Evolutionary conservation across 2,329 filamentous ascomycete genomes (phyloP), one percentile per base, ranked within the genome.

Genomic region (Xylariaceae sp.): DNA sequence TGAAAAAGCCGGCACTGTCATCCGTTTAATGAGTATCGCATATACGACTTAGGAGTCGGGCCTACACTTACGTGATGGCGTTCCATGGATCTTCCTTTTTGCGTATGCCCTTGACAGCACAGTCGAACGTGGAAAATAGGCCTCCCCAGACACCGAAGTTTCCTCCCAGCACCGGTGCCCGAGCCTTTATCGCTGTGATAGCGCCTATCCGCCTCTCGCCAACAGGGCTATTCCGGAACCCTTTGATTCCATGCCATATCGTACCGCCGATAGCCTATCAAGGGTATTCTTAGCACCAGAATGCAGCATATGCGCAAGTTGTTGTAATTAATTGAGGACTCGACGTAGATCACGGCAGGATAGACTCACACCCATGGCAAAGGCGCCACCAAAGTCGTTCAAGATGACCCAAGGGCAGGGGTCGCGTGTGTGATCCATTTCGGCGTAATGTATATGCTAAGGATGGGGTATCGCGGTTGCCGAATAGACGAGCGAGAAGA

Each of bases 21-120:
- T 12, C 34, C 34, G 18, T 30, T 54, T 5, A 53, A 26, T 40
- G 32, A 19, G 22, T 15, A 30, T 32, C 12, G 18, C 6, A 36
- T 19, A 37, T 21, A n/a, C 13, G 5, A 10, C 5, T 3, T 18
- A 34, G 21, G 16, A 32, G 12, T 43, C 1, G 16, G 26, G 15
- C 12, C 39, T 46, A 18, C 37, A 49, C 56, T 49, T 46, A 58
- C 56, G 41, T 95, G 71, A 99, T 97, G 67, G 92, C 91, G 76
- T 97, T 97, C 78, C 91, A 97, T 13, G 94, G 91, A 71, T 97
- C 94, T 73, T 99, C 94, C 85, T 96, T 97, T 80, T 94, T 89
- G 61, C 91, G 80, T 53, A 92, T 77, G 54, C 92, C 92, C 80
- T 97, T 99, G 58, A 96, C 88, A 19, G 92, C 88, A 77, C 94